Percentiles rank a stretch among this genome's conserved stretches.
These are phyloP conservation scores for Ascodesmis nigricans DNA, from an alignment of 495 filamentous ascomycete genomes.

Conservation along the genomic window DNA sequence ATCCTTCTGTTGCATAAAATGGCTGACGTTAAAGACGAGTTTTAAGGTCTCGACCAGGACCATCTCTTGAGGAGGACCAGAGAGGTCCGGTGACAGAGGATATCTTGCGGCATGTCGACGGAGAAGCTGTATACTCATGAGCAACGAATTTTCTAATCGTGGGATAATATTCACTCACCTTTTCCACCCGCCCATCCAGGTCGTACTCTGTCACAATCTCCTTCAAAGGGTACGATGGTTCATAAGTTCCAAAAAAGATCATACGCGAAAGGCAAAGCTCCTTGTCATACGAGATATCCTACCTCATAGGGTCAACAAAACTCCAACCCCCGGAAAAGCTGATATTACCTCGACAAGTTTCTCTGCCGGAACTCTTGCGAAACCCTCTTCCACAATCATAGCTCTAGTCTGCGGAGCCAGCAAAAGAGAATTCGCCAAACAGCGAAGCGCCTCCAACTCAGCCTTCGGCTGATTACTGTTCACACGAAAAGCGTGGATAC, in stretches of 20 bases:
- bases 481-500: conserved; percentile 44
- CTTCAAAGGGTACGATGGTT: conserved; percentile 34
- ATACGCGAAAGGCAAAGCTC: conserved; percentile 73
- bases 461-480: conserved; percentile 34
- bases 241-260: conserved; percentile 69
- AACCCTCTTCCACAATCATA: conserved; percentile 60
- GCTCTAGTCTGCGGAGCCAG: conserved; percentile 50
- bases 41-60: conserved; percentile 70
- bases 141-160: too few relatives aligned
- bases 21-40: conserved; percentile 68
- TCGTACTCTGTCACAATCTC: background rate
- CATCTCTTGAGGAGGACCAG: too few relatives aligned
- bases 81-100: too few relatives aligned
- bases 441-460: conserved; percentile 58
- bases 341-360: too few relatives aligned
- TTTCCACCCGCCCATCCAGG: background rate
- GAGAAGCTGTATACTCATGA: too few relatives aligned
- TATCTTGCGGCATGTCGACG: conserved; percentile 45
- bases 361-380: conserved; percentile 43
- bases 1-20: conserved; percentile 35
- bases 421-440: conserved; percentile 70
- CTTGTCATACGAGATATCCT: conserved; percentile 57
- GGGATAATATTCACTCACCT: too few relatives aligned
- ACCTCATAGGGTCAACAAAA: conserved; percentile 8
- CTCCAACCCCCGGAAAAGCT: too few relatives aligned